phyloP scores from a whole-genome alignment of 1,284 basidiomycete genomes.

The Ceratobasidium papillatum region DNA sequence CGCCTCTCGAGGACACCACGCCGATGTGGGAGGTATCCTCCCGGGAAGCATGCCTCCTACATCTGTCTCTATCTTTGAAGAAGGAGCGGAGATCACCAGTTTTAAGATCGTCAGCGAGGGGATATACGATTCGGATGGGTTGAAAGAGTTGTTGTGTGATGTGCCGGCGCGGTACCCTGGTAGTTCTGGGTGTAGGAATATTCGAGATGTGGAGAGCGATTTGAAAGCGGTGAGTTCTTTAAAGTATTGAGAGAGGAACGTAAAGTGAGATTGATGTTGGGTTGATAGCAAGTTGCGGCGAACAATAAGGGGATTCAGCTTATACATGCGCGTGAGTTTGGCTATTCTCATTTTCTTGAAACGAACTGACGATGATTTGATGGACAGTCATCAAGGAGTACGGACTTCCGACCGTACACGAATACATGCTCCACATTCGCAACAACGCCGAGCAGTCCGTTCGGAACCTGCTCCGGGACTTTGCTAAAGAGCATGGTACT shows the following conservation, averaged over 20 bases:
- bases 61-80: constrained; percentile 88
- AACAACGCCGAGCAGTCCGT: constrained; percentile 91
- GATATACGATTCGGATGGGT: constrained; percentile 77
- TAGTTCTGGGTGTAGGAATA: constrained; percentile 82
- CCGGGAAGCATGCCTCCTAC: constrained; percentile 95
- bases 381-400: constrained; percentile 83
- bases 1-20: constrained; percentile 89
- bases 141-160: constrained; percentile 85
- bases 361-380: not conserved
- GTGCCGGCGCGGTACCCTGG: constrained; percentile 86
- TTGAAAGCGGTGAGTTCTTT: constrained; percentile 81
- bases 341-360: constrained; percentile 46
- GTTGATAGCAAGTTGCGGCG: constrained; percentile 87
- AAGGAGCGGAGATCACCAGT: constrained; percentile 90
- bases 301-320: constrained; percentile 93
- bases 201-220: constrained; percentile 91
- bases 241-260: not conserved
- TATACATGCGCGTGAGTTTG: constrained; percentile 69
- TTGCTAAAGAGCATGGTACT: constrained; percentile 72
- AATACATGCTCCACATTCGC: constrained; percentile 92
- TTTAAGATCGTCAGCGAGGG: constrained; percentile 93
- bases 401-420: constrained; percentile 84
- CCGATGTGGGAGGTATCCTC: constrained; percentile 78
- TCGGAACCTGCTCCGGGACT: constrained; percentile 79
- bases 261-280: not conserved